These are phyloP conservation scores for Phytophthora agathidicida DNA, from an alignment of 352 stramenopile genomes.

Conservation along the genomic window DNA sequence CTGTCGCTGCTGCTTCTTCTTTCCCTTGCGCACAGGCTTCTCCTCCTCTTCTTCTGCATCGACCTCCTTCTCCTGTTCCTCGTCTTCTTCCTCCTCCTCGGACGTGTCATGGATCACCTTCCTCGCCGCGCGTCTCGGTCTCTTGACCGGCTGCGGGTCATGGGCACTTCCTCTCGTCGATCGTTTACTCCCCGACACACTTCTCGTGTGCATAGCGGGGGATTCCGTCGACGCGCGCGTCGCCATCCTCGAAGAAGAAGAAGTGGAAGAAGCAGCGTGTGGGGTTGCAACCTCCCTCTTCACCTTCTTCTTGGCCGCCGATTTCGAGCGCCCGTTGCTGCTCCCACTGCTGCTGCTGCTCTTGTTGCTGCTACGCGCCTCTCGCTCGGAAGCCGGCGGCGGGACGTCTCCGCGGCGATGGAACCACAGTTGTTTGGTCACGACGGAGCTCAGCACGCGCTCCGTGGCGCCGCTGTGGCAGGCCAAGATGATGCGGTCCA, in stretches of 20 bases:
- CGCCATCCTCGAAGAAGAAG: neutral
- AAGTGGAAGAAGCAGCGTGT: neutral
- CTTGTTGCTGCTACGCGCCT: constrained; percentile 7
- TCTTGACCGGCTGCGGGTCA: constrained; percentile 28
- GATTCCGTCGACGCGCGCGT: constrained; percentile 20
- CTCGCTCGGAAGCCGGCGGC: neutral
- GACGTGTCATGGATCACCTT: constrained; percentile 26
- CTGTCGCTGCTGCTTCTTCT: constrained; percentile 34
- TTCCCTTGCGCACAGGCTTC: constrained; percentile 13
- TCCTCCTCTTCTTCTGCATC: constrained; percentile 29
- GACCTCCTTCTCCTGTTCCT: constrained; percentile 21
- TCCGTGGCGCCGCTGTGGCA: constrained; percentile 63
- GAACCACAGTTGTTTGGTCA: constrained; percentile 76
- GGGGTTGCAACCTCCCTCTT: too few relatives aligned
- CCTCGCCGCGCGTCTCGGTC: constrained; percentile 26
- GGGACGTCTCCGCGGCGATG: constrained; percentile 19
- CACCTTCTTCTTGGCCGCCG: constrained; percentile 19
- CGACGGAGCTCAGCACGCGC: constrained; percentile 55
- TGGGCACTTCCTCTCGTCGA: constrained; percentile 3
- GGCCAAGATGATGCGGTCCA: constrained; percentile 75
- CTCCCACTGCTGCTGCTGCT: constrained; percentile 5
- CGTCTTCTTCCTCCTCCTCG: constrained; percentile 19
- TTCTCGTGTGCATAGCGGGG: constrained; percentile 25
- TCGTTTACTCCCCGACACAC: constrained; percentile 18
- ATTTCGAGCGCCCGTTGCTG: neutral